phyloP scores from a whole-genome alignment of 2,329 filamentous ascomycete genomes.

The Passalora sequoiae region DNA sequence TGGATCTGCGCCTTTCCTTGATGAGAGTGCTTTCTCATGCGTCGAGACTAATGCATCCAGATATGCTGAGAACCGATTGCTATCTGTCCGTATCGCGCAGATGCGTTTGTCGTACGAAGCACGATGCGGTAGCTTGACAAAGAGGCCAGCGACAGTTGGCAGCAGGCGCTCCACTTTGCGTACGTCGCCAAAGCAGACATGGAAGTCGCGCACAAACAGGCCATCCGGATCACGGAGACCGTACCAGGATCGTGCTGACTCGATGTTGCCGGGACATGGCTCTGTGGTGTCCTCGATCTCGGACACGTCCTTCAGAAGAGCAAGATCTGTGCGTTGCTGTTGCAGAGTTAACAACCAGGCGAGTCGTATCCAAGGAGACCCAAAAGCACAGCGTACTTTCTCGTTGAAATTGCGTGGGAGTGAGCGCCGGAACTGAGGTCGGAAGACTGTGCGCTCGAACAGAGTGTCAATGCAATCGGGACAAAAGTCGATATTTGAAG shows the following conservation, averaged over 20 bases:
- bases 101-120: conserved; percentile 48
- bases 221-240: conserved; percentile 66
- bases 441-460: conserved; percentile 64
- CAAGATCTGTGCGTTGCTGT: conserved; percentile 60
- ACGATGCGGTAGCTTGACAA: conserved; percentile 47
- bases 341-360: conserved; percentile 78
- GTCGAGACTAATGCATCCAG: conserved; percentile 53
- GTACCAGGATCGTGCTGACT: conserved; percentile 64
- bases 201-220: conserved; percentile 64
- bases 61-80: conserved; percentile 53
- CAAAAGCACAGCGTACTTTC: conserved; percentile 71
- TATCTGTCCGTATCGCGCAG: conserved; percentile 65
- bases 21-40: conserved; percentile 40
- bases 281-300: conserved; percentile 53
- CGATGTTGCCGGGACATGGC: conserved; percentile 55
- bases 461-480: conserved; percentile 70
- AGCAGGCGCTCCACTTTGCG: conserved; percentile 67
- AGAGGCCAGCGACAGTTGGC: conserved; percentile 64
- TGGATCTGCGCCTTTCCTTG: conserved; percentile 48
- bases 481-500: conserved; percentile 72
- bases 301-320: conserved; percentile 64
- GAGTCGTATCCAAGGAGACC: conserved; percentile 74
- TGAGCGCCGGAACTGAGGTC: conserved; percentile 60
- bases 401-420: conserved; percentile 53
- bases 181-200: conserved; percentile 69